Percentiles rank a stretch among this genome's conserved stretches.
phyloP scores from a whole-genome alignment of 2,329 filamentous ascomycete genomes.

The Teratosphaeria gauchensis region DNA sequence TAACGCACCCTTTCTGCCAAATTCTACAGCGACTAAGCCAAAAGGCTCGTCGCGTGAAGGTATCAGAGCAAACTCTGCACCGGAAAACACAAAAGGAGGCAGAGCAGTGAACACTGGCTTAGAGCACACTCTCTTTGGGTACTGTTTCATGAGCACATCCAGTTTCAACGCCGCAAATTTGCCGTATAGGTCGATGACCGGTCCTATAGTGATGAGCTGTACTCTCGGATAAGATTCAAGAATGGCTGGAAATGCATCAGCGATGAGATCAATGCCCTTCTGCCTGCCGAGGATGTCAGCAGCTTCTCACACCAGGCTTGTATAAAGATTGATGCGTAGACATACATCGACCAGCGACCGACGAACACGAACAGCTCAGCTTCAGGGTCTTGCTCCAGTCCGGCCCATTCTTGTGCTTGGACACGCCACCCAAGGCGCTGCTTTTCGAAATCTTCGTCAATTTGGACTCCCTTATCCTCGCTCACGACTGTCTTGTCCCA shows the following conservation, averaged over 20 bases:
- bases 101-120: conserved; percentile 59
- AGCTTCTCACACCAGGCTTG: too few relatives aligned
- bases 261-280: conserved; percentile 59
- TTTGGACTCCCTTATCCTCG: conserved; percentile 39
- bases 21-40: conserved; percentile 59
- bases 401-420: conserved; percentile 58
- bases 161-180: conserved; percentile 59
- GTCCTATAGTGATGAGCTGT: conserved; percentile 54
- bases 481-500: conserved; percentile 45
- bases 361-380: conserved; percentile 61
- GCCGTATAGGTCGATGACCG: conserved; percentile 58
- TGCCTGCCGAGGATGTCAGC: conserved; percentile 29
- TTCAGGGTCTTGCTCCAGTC: conserved; percentile 49
- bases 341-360: conserved; percentile 52
- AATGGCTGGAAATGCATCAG: conserved; percentile 55
- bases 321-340: too few relatives aligned
- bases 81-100: conserved; percentile 58
- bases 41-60: conserved; percentile 61
- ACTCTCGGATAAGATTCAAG: conserved; percentile 50
- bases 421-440: conserved; percentile 40
- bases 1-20: conserved; percentile 57
- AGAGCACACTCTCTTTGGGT: conserved; percentile 55
- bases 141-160: conserved; percentile 53
- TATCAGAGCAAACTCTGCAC: conserved; percentile 59
- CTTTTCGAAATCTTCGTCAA: conserved; percentile 49